A percentile compares a stretch with the other conserved stretches of the same genome.
These are phyloP conservation scores for Pisolithus microcarpus DNA, from an alignment of 768 basidiomycete species.

Conservation along the genomic window DNA sequence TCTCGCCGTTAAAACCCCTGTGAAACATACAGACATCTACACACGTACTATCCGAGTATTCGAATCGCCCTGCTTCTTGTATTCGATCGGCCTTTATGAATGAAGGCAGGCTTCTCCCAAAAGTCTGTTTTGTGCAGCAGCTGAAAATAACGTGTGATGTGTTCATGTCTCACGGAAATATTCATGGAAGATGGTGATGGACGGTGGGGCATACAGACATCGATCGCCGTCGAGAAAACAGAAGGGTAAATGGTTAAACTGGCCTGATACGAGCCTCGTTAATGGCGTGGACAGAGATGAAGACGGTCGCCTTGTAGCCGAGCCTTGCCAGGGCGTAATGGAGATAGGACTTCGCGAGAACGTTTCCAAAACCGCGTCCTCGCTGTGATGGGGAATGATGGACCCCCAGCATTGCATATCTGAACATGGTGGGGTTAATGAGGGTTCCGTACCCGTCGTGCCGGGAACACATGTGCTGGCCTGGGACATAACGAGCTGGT, in stretches of 20 bases:
- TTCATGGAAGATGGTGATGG: not conserved
- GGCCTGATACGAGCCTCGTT: slow-evolving; percentile 70
- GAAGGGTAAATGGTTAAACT: slow-evolving; percentile 11
- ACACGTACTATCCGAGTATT: slow-evolving; percentile 65
- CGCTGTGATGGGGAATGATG: slow-evolving; percentile 62
- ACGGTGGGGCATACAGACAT: not conserved
- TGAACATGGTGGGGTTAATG: not conserved
- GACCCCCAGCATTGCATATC: slow-evolving; percentile 81
- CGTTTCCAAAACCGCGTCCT: slow-evolving; percentile 57
- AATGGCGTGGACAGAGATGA: slow-evolving; percentile 87
- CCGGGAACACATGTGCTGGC: too few relatives aligned
- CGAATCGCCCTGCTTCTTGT: slow-evolving; percentile 64
- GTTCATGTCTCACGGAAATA: not conserved
- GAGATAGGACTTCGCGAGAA: slow-evolving; percentile 72
- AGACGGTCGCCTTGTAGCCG: slow-evolving; percentile 74
- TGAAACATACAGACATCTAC: slow-evolving; percentile 80
- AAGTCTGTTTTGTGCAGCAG: slow-evolving; percentile 35
- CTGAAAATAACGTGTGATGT: not conserved
- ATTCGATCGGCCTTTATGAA: slow-evolving; percentile 77
- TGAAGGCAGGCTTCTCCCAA: slow-evolving; percentile 85
- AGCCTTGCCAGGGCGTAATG: slow-evolving; percentile 66
- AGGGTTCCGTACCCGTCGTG: not conserved
- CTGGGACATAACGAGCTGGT: too few relatives aligned
- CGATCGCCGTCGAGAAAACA: not conserved
- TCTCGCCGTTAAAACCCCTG: slow-evolving; percentile 51